Conservation (phyloP, 2,329 filamentous ascomycete genomes). For the Pseudocercospora cruenta region DNA sequence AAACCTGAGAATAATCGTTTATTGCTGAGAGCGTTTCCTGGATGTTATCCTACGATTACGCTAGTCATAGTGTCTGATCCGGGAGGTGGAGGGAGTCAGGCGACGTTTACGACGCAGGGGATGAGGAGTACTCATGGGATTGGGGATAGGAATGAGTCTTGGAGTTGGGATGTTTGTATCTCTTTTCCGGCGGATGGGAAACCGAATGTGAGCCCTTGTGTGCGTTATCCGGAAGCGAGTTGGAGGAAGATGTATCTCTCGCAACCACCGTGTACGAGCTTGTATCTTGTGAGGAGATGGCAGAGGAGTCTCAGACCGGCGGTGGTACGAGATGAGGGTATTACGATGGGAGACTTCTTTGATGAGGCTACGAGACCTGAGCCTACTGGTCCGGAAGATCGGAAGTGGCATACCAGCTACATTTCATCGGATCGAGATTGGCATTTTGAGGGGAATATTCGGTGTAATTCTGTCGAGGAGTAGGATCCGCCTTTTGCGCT, state of each 20-base stretch:
- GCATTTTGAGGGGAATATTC: constrained; percentile 42
- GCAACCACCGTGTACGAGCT: constrained; percentile 39
- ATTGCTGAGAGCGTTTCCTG: constrained; percentile 38
- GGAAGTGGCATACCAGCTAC: constrained; percentile 37
- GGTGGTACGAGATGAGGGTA: constrained; percentile 33
- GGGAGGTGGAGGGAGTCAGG: constrained; percentile 7
- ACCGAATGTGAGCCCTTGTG: constrained; percentile 25
- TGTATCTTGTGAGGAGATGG: constrained; percentile 39
- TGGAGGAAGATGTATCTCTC: constrained; percentile 42
- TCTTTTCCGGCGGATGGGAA: constrained; percentile 35
- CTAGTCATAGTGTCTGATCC: constrained; percentile 30
- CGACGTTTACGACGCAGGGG: constrained; percentile 6
- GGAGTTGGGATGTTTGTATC: constrained; percentile 41
- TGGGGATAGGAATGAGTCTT: constrained; percentile 29
- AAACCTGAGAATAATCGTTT: constrained; percentile 42
- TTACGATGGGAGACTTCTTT: constrained; percentile 40
- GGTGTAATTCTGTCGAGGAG: constrained; percentile 32
- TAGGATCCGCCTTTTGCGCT: constrained; percentile 30
- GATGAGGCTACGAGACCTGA: constrained; percentile 30
- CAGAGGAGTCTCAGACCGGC: constrained; percentile 33
- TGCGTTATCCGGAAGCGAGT: constrained; percentile 35
- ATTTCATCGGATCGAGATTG: constrained; percentile 40
- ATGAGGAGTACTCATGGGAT: constrained; percentile 7
- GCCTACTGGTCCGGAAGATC: constrained; percentile 21
- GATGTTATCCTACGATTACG: constrained; percentile 41